Base-by-base conservation (phyloP, 2,329 filamentous ascomycete genomes). In the Thielaviopsis musarum region DNA sequence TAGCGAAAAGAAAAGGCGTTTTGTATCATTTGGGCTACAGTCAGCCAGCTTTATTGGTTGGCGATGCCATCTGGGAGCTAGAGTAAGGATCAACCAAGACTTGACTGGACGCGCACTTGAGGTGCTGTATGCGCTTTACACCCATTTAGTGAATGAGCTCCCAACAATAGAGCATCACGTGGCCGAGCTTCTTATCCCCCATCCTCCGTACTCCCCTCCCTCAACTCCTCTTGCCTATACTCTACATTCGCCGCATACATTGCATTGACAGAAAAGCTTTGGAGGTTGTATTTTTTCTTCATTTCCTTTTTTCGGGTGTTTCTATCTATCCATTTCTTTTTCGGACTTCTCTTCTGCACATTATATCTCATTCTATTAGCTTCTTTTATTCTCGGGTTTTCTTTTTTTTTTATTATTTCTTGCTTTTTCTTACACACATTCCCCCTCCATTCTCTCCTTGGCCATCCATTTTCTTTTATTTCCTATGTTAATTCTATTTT, bases 361-460 rank as follows among this genome's bases (percentile, higher is more conserved):
- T 59, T 54, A 59, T 56, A 54, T 30, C 34, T 56, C 26, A 21
- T 54, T 48, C 24, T 52, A 59, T 38, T 61, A 58, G 52, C 58
- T 58, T 30, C 48, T 62, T 64, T 63, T 64, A 63, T 54, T 64
- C 62, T 66, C 65, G 59, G 66, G 62, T 68, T 66, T 65, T 67
- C 65, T 68, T 67, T 69, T 63, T 63, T 66, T 66, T 61, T 63
- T 63, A 57, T 63, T 63, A 64, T 62, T 65, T 62, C 59, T 54
- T 34, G 56, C 54, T 34, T 66, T 61, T 64, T 62, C 59, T 10
- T n/a, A 21, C n/a, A 19, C n/a, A 19, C n/a, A 49, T 49, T 49
- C 5, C n/a, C 12, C n/a, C 45, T 49, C n/a, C n/a, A 49, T 49
- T 21, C 45, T n/a, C n/a, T 21, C n/a, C 45, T 49, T 21, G 45